Evolutionary conservation across 2,329 filamentous ascomycete species (phyloP), one percentile per base, ranked within the genome.

Genomic region (Incumbomyces delicatus): DNA sequence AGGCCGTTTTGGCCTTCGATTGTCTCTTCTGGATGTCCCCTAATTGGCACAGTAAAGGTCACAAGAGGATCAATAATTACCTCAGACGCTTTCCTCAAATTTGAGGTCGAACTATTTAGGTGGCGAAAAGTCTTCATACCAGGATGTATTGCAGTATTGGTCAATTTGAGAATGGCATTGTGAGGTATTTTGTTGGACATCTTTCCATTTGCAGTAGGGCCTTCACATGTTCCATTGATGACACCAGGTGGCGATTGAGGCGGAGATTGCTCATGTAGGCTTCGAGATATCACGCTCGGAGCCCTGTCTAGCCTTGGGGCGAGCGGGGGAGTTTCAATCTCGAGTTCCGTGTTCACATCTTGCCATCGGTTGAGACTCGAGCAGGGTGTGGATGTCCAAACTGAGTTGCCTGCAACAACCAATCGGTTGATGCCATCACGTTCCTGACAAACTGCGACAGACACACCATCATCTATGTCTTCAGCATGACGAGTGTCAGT

Each of bases 1-100:
- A 98, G 69, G 8, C 92, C 92, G 66, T 95, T 90, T 59, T 95
- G 89, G 1, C 92, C 92, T 65, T 95, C 88, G 40, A 98, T 92
- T 0, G 85, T 87, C 62, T 90, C 86, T 53, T 82, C 78, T 1
- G 84, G 83, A 45, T 81, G 63, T 44, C 79, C 71, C 57, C 85
- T 76, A 42, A 87, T 75, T 1, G 86, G 84, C 44, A 83, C 69
- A 11, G 74, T 71, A 2, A 71, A 57, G 33, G 46, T 54, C 13
- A 66, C 69, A 36, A 73, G 71, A 37, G 72, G 61, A 27, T 74
- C 65, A 16, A 76, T 58, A 14, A 79, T 65, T 7, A 66, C 64
- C 50, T 83, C 80, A 0, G 79, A 74, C 6, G 72, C 70, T 60
- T 81, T 82, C 46, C 78, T 73, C 20, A 57, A 35, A 41, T 57